Evolutionary conservation across 176 grass and related monocot species (phyloP), one percentile per base, ranked within the genome.

Genomic region (Rhynchospora pubera): DNA sequence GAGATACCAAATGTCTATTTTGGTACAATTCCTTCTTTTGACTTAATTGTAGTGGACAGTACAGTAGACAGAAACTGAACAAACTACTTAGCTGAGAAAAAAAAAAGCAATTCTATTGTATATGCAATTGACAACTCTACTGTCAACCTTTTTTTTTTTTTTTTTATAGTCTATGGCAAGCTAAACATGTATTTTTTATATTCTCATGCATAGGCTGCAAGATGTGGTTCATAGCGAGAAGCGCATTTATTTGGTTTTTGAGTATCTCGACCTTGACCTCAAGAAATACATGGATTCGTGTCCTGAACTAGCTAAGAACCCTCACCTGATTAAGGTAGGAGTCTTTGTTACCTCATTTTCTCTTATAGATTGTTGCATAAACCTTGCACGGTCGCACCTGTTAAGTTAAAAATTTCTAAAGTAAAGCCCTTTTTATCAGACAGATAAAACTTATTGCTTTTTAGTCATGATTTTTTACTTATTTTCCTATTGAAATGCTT

Each of bases 281-380:
- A 97, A 94, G 86, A 97, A 97, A 84, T 91, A 94, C 83, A 97
- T 97, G 94, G 94, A 97, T 77, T 88, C 89, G 2, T 91, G 86
- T 50, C 94, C 94, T 4, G 91, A 97, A 79, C 91, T 97, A 64
- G 94, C 91, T 4, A 94, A 97, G 73, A 90, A 90, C 12, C 91
- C 94, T 21, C 84, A 79, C 62, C 59, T 97, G 68, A 90, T 97
- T 68, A 94, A 97, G 89, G 94, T 94, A 51, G 84, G 81, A n/a
- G 11, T 47, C 15, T 83, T 65, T 3, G 24, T 56, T 7, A 56
- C 30, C 50, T 56, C 14, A 30, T 30, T 74, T 53, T 76, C 22
- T 53, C 12, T 52, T 15, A 26, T 75, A 30, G 15, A 28, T 53
- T 76, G 19, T 76, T 68, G 9, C 32, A 34, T 56, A 21, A 70